Percentiles rank a stretch among this genome's conserved stretches.
Conservation (phyloP, 176 grass and related monocot genomes). For the Avena sativa region DNA sequence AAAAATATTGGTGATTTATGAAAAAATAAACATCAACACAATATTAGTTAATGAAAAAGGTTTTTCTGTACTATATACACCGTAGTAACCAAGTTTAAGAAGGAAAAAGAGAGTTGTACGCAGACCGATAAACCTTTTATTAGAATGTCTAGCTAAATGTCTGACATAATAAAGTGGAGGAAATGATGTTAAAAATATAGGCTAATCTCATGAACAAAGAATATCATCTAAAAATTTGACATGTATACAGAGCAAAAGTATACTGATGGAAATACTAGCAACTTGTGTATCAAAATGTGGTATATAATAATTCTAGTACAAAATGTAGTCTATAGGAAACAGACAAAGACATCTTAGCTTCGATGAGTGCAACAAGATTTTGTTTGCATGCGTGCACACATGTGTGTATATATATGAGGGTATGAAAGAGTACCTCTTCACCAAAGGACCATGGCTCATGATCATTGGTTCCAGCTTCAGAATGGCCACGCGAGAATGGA, state of each 20-base stretch:
- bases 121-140: neutral
- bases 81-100: neutral
- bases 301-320: neutral
- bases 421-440: constrained; percentile 67
- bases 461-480: constrained; percentile 70
- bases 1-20: neutral
- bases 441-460: constrained; percentile 98
- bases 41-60: neutral
- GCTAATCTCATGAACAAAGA: constrained; percentile 13
- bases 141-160: neutral
- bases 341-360: neutral
- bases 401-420: neutral
- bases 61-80: neutral
- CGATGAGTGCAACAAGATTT: neutral
- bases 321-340: constrained; percentile 20
- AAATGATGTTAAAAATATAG: constrained; percentile 3
- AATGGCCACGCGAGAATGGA: constrained; percentile 90
- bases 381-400: neutral
- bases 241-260: constrained; percentile 9
- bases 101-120: neutral
- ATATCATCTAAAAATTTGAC: neutral
- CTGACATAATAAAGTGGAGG: neutral
- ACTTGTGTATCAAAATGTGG: neutral
- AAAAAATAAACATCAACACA: constrained; percentile 2
- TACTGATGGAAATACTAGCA: neutral